Evolutionary conservation across 164 flowering plant genomes (phyloP), one percentile per base, ranked within the genome.

Genomic region (Kingdonia uniflora): DNA sequence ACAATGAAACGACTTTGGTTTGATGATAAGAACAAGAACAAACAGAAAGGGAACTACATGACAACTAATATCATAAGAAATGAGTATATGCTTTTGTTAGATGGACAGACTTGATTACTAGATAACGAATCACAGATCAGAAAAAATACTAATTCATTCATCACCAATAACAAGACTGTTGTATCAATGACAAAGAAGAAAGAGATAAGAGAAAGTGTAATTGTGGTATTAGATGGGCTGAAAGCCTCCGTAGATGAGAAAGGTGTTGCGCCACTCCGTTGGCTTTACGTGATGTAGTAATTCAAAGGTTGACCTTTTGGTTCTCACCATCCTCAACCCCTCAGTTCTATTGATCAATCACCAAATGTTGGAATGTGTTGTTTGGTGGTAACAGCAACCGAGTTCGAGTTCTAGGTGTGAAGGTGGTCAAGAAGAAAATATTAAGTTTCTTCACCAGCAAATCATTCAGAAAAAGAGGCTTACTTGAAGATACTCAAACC

Each of bases 171-270:
- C 52, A 37, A 57, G n/a, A n/a, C n/a, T n/a, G n/a, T n/a, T n/a
- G n/a, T n/a, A n/a, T n/a, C n/a, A n/a, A n/a, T n/a, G n/a, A n/a
- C 38, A 8, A 37, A 21, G 35, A 51, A 41, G 15, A 52, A 42
- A 37, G 55, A 42, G 29, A 43, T 42, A 41, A 55, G 54, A 37
- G 60, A 63, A 49, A 62, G 37, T 10, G 65, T 63, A 33, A 33
- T 68, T 19, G 71, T 60, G 11, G 67, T 60, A 54, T 52, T 63
- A 47, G 71, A 68, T n/a, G 71, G 71, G 1, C 10, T 47, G 21
- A 68, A 63, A 41, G 60, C 56, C 3, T 54, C 60, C 39, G 17
- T 1, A 40, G 42, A 57, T 2, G 60, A 68, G 39, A 59, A 35
- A n/a, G 64, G 70, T 17, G 22, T 51, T 17, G 66, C 73, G 0